Base-by-base conservation (phyloP, 495 filamentous ascomycete species). In the Lasiosphaeria ovina region DNA sequence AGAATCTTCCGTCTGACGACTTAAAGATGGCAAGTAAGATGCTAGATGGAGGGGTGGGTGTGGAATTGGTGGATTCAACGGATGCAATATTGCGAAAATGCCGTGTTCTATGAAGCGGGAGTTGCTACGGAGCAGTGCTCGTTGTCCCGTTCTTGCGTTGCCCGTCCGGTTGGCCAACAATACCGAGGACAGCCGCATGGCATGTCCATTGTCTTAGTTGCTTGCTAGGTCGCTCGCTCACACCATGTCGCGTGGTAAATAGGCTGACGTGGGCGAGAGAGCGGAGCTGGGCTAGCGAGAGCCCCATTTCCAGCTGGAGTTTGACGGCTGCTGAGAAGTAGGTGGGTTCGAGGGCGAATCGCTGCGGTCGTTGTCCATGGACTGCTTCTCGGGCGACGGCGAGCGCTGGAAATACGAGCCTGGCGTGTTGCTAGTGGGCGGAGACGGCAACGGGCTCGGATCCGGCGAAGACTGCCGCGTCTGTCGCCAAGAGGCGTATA, bases 401-500 rank as follows among this genome's bases (percentile, higher is more conserved):
- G 76, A 73, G 47, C 76, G 74, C 53, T 69, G 69, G 54, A 73
- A 65, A 62, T 74, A 74, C 35, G 68, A 62, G 8, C 57, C 54
- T 16, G 60, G 55, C 49, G 35, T 62, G 54, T 55, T 52, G 47
- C 66, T 57, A 35, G 57, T 51, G 34, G 64, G 51, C 16, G 67
- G 68, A 14, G 68, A 66, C 12, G 66, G 70, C 45, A 68, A 58
- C 44, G 72, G 58, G 60, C 49, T 69, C 1, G 65, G 65, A 36
- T 75, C 72, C 35, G 75, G 66, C 3, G 75, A 72, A 4, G 70
- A 66, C 55, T 74, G 68, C 40, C 69, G 65, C 38, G 72, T 70
- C 54, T 77, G 76, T 55, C 67, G 61, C 74, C 76, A 80, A 5
- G 79, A 79, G 38, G 73, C 69, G 71, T 73, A 75, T 66, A 81